Evolutionary conservation across 2,329 filamentous ascomycete genomes (phyloP), one percentile per base, ranked within the genome.

Genomic region (Fusarium liriodendri): DNA sequence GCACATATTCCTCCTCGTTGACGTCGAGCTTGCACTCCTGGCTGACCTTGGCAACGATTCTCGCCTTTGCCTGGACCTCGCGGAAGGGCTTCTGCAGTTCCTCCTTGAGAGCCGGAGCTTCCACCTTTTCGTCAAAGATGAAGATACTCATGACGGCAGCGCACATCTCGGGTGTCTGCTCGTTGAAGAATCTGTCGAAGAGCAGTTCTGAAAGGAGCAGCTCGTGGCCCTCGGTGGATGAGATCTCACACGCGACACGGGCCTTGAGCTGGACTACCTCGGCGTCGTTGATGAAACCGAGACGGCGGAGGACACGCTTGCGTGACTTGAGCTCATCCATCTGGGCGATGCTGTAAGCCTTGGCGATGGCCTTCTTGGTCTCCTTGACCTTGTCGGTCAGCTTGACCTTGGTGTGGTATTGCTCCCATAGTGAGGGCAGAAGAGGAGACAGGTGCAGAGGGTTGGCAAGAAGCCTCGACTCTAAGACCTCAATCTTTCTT

Each of bases 101-200:
- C 76, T 98, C 95, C 78, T 93, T 93, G 58, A 98, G 87, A 16
- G 91, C 89, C 4, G 90, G 86, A 14, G 95, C 91, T 77, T 96
- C 93, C 57, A 94, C 92, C 87, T 97, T 98, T 85, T 99, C 97
- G 80, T 99, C 97, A 76, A 98, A 98, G 74, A 99, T 97, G 85
- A 99, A 98, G 80, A 94, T 95, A 78, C 94, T 97, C 68, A 99
- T 88, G 7, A 95, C 91, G 0, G 96, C 90, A 1, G 97, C 97
- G 77, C 93, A 94, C 75, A 96, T 89, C 82, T 98, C 96, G 0
- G 97, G 95, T 0, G 92, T 92, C 50, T 98, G 86, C 80, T 98
- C 95, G 81, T 98, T 99, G 89, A 99, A 99, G 88, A 98, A 98
- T 42, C 95, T 91, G 82, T 98, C 97, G 84, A 99, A 98, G 1